Evolutionary conservation across 768 basidiomycete genomes (phyloP), one percentile per base, ranked within the genome.

Genomic region (Rubroboletus satanas): DNA sequence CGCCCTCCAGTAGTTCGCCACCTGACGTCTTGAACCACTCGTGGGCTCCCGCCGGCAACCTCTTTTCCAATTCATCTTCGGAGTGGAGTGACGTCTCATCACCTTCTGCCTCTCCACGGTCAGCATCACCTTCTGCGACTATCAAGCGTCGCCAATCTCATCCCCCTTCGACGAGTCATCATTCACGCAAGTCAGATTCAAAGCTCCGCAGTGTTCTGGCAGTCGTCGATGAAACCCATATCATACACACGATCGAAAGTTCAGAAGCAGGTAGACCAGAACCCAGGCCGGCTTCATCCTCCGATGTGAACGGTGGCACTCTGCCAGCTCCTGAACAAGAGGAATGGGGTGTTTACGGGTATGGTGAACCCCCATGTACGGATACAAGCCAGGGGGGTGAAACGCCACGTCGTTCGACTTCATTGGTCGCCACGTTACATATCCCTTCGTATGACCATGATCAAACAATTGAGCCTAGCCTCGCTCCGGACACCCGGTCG

Each of bases 161-260:
- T 29, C 82, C 81, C 31, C 67, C 74, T 28, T 62, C 69, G 54
- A 67, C 71, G 15, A 57, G 55, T 21, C 75, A 77, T 60, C 72
- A 71, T 33, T 50, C 70, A 28, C 79, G 83, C 59, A 87, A 83
- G 70, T 75, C 80, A 4, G 83, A 85, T 33, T 79, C 80, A 17
- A 89, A 88, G 66, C 77, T 90, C 42, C 84, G 86, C 45, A 84
- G 76, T 54, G 81, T 87, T n/a, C 74, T 91, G n/a, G 70, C 86
- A 31, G 79, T 83, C 21, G 84, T 91, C 51, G 85, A 88, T 56
- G 89, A 91, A 70, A 68, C 71, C 31, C 80, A 74, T 52, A 57
- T 75, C 50, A 73, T 69, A 18, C 65, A 70, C 55, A 58, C 72
- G 43, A 71, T 57, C 47, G 69, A 66, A n/a, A 42, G 29, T 28